These are phyloP conservation scores for Histomonas meleagridis DNA, from an alignment of 208 protist species.

Conservation along the genomic window DNA sequence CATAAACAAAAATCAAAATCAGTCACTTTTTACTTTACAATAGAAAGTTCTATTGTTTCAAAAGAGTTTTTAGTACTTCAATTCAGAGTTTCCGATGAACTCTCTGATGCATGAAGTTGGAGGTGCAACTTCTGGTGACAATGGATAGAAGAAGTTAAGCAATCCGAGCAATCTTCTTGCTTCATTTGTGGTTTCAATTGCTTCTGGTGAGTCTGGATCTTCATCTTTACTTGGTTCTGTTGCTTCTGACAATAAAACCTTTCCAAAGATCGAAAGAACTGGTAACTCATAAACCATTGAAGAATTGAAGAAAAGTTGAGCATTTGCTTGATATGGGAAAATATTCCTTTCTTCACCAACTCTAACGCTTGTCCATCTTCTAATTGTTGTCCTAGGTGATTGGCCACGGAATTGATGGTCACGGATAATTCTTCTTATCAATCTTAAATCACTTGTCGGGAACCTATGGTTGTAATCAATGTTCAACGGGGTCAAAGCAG, in stretches of 20 bases:
- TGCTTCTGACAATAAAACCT: not conserved
- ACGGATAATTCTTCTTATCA: slow-evolving; percentile 30
- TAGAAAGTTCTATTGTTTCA: too few relatives aligned
- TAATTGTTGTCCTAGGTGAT: not conserved
- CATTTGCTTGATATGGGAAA: slow-evolving; percentile 18
- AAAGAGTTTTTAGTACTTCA: too few relatives aligned
- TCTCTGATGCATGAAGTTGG: not conserved
- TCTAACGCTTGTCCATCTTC: slow-evolving; percentile 12
- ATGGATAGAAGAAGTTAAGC: not conserved
- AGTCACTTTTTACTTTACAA: too few relatives aligned
- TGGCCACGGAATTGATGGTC: not conserved
- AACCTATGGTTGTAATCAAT: slow-evolving; percentile 35
- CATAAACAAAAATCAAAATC: too few relatives aligned
- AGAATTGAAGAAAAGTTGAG: slow-evolving; percentile 37
- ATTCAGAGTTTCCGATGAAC: not conserved
- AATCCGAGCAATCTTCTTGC: slow-evolving; percentile 20
- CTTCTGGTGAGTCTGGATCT: not conserved
- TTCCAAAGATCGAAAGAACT: not conserved
- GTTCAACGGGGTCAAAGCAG: not conserved
- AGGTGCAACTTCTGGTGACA: not conserved
- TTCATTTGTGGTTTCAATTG: not conserved
- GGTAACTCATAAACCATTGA: slow-evolving; percentile 31
- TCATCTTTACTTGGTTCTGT: not conserved
- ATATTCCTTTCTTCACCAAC: slow-evolving; percentile 38
- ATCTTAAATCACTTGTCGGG: not conserved